Base-by-base conservation (phyloP, 2,329 filamentous ascomycete species). In the Phyllosticta citriasiana region DNA sequence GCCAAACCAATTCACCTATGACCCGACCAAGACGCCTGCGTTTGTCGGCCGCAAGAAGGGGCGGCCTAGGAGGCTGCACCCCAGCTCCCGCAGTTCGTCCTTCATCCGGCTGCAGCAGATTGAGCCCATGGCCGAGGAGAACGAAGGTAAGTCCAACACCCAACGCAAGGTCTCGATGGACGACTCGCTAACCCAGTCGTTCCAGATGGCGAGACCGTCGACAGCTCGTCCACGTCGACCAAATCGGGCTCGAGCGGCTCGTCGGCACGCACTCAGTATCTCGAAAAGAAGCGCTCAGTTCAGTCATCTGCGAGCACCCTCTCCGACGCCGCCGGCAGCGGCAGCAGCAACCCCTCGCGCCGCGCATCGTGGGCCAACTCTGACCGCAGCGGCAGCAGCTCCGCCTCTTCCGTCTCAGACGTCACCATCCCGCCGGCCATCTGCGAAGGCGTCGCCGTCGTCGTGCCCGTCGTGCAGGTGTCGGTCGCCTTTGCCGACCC, bases 101-200 rank as follows among this genome's bases (percentile, higher is more conserved):
- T 60, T 60, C 24, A 52, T 60, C 22, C 55, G 53, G 53, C 55
- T 35, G 30, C 58, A 53, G 25, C 53, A 60, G 35, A 60, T 60
- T 19, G 27, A 40, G 6, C 55, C 58, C 53, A 60, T 60, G 58
- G 53, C 55, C n/a, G 58, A 60, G 10, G 58, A 60, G 53, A 56
- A 35, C 7, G 58, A 60, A 51, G 58, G 56, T 33, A 27, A 16
- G 25, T 24, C 19, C 19, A 22, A 22, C 19, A 22, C 33, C 8
- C 16, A 2, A n/a, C 27, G 14, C 35, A 16, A 10, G 6, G 4
- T 27, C 22, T 3, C 10, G 2, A 51, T 2, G 7, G 4, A 26
- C n/a, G 12, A 5, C 47, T 57, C 8, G 52, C 25, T 25, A 33
- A 33, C 6, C 14, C 19, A 22, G 19, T 33, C 8, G 2, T n/a